phyloP scores from a whole-genome alignment of 305 asterid genomes.

The Withania somnifera region DNA sequence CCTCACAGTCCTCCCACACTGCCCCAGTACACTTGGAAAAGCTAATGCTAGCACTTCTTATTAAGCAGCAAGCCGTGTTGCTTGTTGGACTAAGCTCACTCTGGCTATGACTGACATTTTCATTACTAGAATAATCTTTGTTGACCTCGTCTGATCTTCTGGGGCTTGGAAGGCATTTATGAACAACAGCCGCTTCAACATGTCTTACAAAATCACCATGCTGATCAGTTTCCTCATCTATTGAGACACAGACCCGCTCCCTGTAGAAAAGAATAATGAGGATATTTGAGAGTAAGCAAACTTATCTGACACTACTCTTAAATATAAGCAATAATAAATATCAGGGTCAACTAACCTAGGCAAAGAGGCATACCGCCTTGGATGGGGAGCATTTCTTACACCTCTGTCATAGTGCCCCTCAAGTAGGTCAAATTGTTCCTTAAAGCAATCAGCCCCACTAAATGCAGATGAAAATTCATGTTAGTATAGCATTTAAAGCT shows the following conservation, averaged over 20 bases:
- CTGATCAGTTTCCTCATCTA: constrained; percentile 49
- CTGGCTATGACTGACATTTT: constrained; percentile 20
- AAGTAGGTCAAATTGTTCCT: constrained; percentile 71
- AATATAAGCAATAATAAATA: not conserved
- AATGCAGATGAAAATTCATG: constrained; percentile 1
- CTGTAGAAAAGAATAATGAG: constrained; percentile 16
- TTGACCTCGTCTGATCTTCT: constrained; percentile 20
- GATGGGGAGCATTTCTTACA: constrained; percentile 35
- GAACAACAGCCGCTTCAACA: constrained; percentile 27
- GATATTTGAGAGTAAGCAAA: not conserved
- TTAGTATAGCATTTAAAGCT: not conserved
- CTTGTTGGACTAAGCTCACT: constrained; percentile 38
- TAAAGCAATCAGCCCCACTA: constrained; percentile 89
- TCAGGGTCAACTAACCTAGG: constrained; percentile 49
- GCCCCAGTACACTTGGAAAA: constrained; percentile 74
- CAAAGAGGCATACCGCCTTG: constrained; percentile 84
- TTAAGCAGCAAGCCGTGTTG: constrained; percentile 70
- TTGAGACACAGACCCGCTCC: constrained; percentile 56
- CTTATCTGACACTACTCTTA: not conserved
- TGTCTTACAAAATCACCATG: constrained; percentile 27
- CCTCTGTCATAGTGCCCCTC: constrained; percentile 57
- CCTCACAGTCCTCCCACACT: constrained; percentile 52
- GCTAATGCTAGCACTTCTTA: constrained; percentile 76
- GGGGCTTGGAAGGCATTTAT: constrained; percentile 46
- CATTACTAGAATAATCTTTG: constrained; percentile 25